Conservation (phyloP, 176 grass and related monocot species). For the Zea luxurians region DNA sequence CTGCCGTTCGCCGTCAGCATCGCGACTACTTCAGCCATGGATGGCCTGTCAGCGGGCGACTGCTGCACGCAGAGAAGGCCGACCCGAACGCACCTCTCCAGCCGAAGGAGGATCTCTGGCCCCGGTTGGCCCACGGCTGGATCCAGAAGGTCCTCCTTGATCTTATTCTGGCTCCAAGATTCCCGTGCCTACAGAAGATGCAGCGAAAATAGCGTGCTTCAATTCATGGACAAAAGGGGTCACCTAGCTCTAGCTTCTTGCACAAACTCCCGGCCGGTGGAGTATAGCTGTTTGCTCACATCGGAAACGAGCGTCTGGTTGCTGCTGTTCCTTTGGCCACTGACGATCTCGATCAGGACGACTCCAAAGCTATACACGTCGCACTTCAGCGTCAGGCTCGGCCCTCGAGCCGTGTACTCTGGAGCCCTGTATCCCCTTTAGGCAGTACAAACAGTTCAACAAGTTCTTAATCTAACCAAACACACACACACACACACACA, state of each 20-base stretch:
- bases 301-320: constrained; percentile 1
- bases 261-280: neutral
- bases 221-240: neutral
- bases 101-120: neutral
- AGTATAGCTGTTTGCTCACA: neutral
- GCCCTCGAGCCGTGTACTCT: neutral
- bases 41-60: constrained; percentile 29
- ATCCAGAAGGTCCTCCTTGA: constrained; percentile 30
- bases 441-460: neutral
- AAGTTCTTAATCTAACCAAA: too few species aligned
- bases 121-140: neutral
- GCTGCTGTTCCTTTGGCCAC: neutral
- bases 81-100: constrained; percentile 44
- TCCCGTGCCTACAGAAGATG: constrained; percentile 35
- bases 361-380: constrained; percentile 38
- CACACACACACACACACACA: too few species aligned
- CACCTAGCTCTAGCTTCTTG: neutral
- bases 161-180: constrained; percentile 23
- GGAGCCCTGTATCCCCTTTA: constrained; percentile 31
- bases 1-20: constrained; percentile 32
- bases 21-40: constrained; percentile 28
- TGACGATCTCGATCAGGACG: neutral
- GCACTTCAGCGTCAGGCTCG: constrained; percentile 16
- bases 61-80: constrained; percentile 62
- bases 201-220: neutral